Evolutionary conservation across 306 rosid genomes (phyloP), one percentile per base, ranked within the genome.

Genomic region (Vigna unguiculata): DNA sequence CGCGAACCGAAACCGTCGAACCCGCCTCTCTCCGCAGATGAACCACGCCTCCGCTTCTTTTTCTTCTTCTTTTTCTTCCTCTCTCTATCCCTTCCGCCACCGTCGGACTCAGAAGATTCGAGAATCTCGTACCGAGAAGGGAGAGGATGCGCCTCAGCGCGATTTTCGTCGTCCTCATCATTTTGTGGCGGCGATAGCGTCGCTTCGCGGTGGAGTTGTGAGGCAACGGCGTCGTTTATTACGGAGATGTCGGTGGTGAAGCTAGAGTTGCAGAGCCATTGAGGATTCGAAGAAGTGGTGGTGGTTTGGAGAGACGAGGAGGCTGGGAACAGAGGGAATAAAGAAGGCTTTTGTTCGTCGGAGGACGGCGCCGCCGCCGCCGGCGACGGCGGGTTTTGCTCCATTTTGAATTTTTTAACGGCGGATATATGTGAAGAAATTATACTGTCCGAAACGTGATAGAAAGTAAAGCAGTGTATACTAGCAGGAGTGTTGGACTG

Each of bases 201-300:
- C 25, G 74, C 12, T 63, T 81, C 72, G 2, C 10, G 38, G 75
- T 7, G 25, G 51, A 75, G 4, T 4, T 65, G 87, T 17, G 78
- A 68, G 5, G 79, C 78, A 9, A 73, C 66, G 72, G 58, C 80
- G 51, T 63, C 58, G 82, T 57, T 85, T 64, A 94, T 81, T 80
- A 85, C 43, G 69, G 96, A 74, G 38, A 87, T 49, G 72, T 90
- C 83, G 79, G 92, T 32, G 76, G 89, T 92, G 96, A 95, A 95
- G 89, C 98, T 92, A 62, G 97, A 76, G 80, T 90, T 92, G 82
- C 25, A 4, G 79, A 92, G 96, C 97, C 97, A 92, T 19, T 83
- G 96, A 10, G 96, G 81, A 20, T 47, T 78, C 8, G 90, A 79
- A 47, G 74, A 0, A 30, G 40, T 45, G 7, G 65, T 49, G 12